Conservation (phyloP, 257 asterid genomes). For the Buddleja alternifolia region DNA sequence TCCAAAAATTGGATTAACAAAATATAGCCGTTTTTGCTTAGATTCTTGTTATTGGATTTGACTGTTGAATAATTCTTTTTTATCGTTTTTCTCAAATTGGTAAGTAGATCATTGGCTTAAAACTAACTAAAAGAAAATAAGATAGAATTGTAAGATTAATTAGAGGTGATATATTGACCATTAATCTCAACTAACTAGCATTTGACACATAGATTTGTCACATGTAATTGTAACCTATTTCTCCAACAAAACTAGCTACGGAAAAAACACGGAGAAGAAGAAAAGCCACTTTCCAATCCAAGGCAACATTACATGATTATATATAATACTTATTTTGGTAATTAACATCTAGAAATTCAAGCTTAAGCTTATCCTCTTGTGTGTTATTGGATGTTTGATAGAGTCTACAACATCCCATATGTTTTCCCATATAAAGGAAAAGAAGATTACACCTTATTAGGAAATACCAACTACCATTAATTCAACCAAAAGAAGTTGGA, state of each 20-base stretch:
- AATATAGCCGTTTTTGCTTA: too few species aligned
- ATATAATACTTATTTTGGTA: too few species aligned
- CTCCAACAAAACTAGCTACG: slow-evolving; percentile 22
- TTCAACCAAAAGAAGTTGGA: not conserved
- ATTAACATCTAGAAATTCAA: not conserved
- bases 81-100: too few species aligned
- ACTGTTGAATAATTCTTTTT: too few species aligned
- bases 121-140: slow-evolving; percentile 2
- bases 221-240: slow-evolving; percentile 24
- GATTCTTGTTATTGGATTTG: too few species aligned
- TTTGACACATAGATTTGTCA: slow-evolving; percentile 18
- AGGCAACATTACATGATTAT: too few species aligned
- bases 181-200: slow-evolving; percentile 6
- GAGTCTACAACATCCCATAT: not conserved
- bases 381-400: not conserved
- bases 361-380: not conserved
- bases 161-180: not conserved
- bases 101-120: not conserved
- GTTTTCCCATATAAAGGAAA: slow-evolving; percentile 12
- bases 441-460: not conserved
- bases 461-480: not conserved
- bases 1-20: too few species aligned
- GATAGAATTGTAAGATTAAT: not conserved
- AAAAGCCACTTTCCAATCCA: too few species aligned
- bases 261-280: too few species aligned